Conservation (phyloP, 768 basidiomycete species). For the Lactarius psammicola region DNA sequence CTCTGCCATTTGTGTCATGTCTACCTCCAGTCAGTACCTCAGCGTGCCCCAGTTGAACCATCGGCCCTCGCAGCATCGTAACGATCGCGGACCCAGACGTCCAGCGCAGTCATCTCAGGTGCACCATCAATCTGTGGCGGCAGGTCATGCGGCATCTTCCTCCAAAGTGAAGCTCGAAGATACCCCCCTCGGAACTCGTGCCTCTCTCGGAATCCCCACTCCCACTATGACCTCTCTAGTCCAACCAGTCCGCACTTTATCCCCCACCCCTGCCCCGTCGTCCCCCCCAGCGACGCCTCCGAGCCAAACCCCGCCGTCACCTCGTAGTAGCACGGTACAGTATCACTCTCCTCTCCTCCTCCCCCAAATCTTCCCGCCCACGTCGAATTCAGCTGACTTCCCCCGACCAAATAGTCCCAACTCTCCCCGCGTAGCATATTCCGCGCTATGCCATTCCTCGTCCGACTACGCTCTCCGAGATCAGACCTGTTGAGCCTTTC, state of each 20-base stretch:
- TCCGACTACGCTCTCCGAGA: slow-evolving; percentile 12
- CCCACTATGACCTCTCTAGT: not conserved
- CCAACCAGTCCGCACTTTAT: not conserved
- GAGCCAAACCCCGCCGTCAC: not conserved
- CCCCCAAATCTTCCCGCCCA: not conserved
- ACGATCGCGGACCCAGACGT: slow-evolving; percentile 1
- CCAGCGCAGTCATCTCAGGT: not conserved
- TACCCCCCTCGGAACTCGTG: slow-evolving; percentile 15
- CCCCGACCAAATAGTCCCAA: not conserved
- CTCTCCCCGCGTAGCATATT: slow-evolving; percentile 26
- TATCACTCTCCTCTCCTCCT: not conserved
- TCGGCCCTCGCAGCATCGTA: slow-evolving; percentile 21
- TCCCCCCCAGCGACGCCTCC: not conserved
- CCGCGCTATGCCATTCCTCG: slow-evolving; percentile 20
- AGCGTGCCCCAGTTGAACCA: slow-evolving; percentile 8
- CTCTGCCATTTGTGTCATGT: slow-evolving; percentile 6
- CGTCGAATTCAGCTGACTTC: not conserved
- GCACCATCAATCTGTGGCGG: not conserved
- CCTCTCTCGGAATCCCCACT: slow-evolving; percentile 3
- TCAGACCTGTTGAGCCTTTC: slow-evolving; percentile 17
- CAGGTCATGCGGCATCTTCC: slow-evolving; percentile 13
- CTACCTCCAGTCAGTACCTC: slow-evolving; percentile 22
- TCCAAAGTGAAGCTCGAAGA: slow-evolving; percentile 23
- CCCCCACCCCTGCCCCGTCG: not conserved
- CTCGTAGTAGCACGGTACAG: not conserved